Evolutionary conservation across 2,329 filamentous ascomycete genomes (phyloP).

Genomic region (Monosporascus sp.): DNA sequence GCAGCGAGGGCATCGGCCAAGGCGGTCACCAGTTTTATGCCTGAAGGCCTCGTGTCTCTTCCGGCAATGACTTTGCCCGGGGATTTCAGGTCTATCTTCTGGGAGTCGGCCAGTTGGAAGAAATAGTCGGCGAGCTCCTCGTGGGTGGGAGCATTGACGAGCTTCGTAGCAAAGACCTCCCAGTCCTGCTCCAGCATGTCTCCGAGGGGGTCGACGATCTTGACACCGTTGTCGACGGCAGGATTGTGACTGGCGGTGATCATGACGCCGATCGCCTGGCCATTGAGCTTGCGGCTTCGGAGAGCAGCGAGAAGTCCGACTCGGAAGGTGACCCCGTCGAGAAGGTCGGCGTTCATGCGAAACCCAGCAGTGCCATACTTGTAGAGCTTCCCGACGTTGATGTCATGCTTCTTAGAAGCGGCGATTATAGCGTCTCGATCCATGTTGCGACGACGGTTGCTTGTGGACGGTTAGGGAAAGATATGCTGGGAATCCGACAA

Average conservation of each 20-base stretch:
- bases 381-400: conserved; percentile 50
- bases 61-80: conserved; percentile 82
- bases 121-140: conserved; percentile 72
- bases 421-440: conserved; percentile 48
- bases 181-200: conserved; percentile 97
- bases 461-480: too few relatives aligned
- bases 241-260: conserved; percentile 93
- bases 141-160: conserved; percentile 79
- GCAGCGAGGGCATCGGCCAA: conserved; percentile 75
- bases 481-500: too few relatives aligned
- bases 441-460: conserved; percentile 29
- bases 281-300: conserved; percentile 81
- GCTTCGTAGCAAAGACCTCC: conserved; percentile 81
- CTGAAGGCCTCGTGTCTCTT: conserved; percentile 88
- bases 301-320: conserved; percentile 86
- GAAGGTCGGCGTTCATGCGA: conserved; percentile 68
- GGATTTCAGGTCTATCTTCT: conserved; percentile 67
- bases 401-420: conserved; percentile 58
- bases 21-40: conserved; percentile 73
- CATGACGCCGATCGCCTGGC: conserved; percentile 94
- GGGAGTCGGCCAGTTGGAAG: conserved; percentile 65
- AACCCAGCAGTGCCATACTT: conserved; percentile 65
- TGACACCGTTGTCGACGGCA: conserved; percentile 84
- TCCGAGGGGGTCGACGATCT: conserved; percentile 94
- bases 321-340: conserved; percentile 88